A percentile compares a stretch with the other conserved stretches of the same genome.
Conservation (phyloP, 441 rosid genomes). For the Kokia cookei region DNA sequence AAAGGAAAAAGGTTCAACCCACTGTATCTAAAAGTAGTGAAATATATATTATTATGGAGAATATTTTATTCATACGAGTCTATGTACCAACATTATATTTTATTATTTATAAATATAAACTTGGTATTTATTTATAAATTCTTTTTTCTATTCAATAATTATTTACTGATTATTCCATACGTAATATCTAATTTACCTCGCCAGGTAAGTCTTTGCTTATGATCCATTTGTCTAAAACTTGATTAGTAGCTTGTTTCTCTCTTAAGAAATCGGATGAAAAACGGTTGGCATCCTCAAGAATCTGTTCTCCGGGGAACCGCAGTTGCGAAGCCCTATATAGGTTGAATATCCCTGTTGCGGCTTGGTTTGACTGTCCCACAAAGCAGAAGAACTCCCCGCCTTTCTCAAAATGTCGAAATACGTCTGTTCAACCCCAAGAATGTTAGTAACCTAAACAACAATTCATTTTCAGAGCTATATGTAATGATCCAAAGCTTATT, state of each 20-base stretch:
- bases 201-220: constrained; percentile 86
- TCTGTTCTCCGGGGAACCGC: constrained; percentile 57
- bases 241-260: constrained; percentile 41
- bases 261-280: constrained; percentile 43
- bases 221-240: constrained; percentile 86
- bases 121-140: too few relatives aligned
- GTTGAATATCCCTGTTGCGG: constrained; percentile 84
- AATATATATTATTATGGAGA: too few relatives aligned
- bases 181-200: constrained; percentile 43
- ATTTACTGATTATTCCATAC: too few relatives aligned
- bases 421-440: constrained; percentile 35
- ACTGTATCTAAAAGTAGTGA: background rate
- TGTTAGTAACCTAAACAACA: too few relatives aligned
- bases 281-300: constrained; percentile 52
- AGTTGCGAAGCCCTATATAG: constrained; percentile 78
- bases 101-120: too few relatives aligned
- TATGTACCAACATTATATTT: too few relatives aligned
- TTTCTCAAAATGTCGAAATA: constrained; percentile 63
- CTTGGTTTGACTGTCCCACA: constrained; percentile 78
- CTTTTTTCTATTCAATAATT: too few relatives aligned
- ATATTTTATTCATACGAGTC: too few relatives aligned
- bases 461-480: background rate
- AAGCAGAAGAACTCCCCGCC: constrained; percentile 70
- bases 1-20: background rate
- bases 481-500: background rate